Evolutionary conservation across 2,329 filamentous ascomycete species (phyloP).

Genomic region (Didymella keratinophila): DNA sequence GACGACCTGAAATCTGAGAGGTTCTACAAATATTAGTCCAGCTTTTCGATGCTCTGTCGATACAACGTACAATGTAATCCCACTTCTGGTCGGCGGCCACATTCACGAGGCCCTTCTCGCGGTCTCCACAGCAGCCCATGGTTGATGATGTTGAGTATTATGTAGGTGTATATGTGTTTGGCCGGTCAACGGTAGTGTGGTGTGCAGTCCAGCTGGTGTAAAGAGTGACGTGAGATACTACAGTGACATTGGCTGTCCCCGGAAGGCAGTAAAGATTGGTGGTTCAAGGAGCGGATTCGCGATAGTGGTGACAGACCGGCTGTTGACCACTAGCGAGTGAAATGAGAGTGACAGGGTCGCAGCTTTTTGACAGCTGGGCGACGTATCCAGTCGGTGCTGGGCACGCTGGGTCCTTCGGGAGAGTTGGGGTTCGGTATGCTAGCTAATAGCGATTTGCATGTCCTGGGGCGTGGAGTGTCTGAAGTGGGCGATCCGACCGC

Average conservation of each 20-base stretch:
- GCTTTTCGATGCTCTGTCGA: not conserved
- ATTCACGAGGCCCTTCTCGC: constrained; percentile 45
- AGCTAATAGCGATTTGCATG: constrained; percentile 41
- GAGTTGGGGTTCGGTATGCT: constrained; percentile 27
- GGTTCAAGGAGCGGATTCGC: constrained; percentile 24
- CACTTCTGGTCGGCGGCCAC: constrained; percentile 68
- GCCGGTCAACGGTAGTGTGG: constrained; percentile 46
- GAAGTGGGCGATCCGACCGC: constrained; percentile 39
- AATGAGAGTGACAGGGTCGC: constrained; percentile 39
- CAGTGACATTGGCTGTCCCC: constrained; percentile 35
- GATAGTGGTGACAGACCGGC: constrained; percentile 50
- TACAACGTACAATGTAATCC: constrained; percentile 82
- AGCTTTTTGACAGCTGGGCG: constrained; percentile 29
- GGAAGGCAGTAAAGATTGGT: constrained; percentile 7
- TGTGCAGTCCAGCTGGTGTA: constrained; percentile 50
- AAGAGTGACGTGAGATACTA: constrained; percentile 42
- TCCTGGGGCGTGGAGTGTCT: constrained; percentile 43
- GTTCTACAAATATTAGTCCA: constrained; percentile 49
- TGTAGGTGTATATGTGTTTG: constrained; percentile 25
- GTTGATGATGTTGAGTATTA: constrained; percentile 38
- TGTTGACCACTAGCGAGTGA: constrained; percentile 46
- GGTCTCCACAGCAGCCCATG: constrained; percentile 51
- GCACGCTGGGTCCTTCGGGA: constrained; percentile 17
- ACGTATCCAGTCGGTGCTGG: constrained; percentile 28
- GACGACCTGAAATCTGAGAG: constrained; percentile 80